A percentile compares a stretch with the other conserved stretches of the same genome.
phyloP scores from a whole-genome alignment of 2,329 filamentous ascomycete species.

The Trichoderma atroviride region DNA sequence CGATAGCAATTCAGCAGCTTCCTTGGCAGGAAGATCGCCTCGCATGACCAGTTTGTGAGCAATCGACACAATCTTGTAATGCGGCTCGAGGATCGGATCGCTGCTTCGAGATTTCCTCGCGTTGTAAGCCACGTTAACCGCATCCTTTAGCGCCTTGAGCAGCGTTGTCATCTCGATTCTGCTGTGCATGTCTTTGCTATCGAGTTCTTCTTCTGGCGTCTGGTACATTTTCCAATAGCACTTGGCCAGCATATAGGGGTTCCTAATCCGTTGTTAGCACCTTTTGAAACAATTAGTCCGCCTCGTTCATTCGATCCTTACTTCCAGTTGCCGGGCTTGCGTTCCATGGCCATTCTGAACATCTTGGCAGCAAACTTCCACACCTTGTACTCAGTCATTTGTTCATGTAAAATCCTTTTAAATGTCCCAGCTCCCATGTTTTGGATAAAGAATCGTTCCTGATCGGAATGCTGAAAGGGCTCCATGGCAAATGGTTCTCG shows the following conservation, averaged over 20 bases:
- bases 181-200: slow-evolving; percentile 45
- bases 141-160: slow-evolving; percentile 53
- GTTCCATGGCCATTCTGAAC: slow-evolving; percentile 58
- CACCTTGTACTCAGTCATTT: slow-evolving; percentile 62
- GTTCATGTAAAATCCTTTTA: slow-evolving; percentile 54
- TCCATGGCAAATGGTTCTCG: slow-evolving; percentile 66
- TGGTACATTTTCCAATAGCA: slow-evolving; percentile 67
- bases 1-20: slow-evolving; percentile 56
- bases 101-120: slow-evolving; percentile 60
- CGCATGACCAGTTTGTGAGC: slow-evolving; percentile 76
- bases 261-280: slow-evolving; percentile 40
- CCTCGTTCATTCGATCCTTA: slow-evolving; percentile 38
- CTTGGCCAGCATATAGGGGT: slow-evolving; percentile 63
- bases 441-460: slow-evolving; percentile 61
- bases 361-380: slow-evolving; percentile 63
- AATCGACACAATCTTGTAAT: slow-evolving; percentile 86
- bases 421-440: slow-evolving; percentile 53
- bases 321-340: slow-evolving; percentile 61
- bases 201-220: slow-evolving; percentile 49
- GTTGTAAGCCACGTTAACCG: slow-evolving; percentile 53
- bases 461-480: slow-evolving; percentile 59
- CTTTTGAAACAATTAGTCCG: not conserved
- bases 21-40: slow-evolving; percentile 50
- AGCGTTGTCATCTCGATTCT: slow-evolving; percentile 44
- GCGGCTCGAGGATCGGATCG: slow-evolving; percentile 85